Conservation (phyloP, 2,329 filamentous ascomycete species). For the Verticillium zaregamsianum region DNA sequence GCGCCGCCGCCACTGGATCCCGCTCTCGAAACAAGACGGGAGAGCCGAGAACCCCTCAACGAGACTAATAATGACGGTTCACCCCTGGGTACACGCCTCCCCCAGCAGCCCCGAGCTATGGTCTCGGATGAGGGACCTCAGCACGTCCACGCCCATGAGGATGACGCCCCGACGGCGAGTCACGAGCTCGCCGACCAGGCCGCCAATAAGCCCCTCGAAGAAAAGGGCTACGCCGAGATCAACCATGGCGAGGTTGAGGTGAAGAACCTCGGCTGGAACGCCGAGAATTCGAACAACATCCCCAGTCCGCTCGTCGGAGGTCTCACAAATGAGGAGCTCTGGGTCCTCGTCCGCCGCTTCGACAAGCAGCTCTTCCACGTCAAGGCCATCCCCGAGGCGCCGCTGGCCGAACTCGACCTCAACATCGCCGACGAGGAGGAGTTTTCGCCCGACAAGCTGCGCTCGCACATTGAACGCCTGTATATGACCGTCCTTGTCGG, state of each 20-base stretch:
- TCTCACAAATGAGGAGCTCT: slow-evolving; percentile 68
- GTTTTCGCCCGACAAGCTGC: slow-evolving; percentile 79
- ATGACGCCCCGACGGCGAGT: slow-evolving; percentile 27
- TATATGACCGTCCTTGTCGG: slow-evolving; percentile 76
- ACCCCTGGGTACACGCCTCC: background rate
- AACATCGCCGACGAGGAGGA: slow-evolving; percentile 80
- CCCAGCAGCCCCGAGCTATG: background rate
- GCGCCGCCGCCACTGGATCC: background rate
- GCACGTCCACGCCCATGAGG: slow-evolving; percentile 19
- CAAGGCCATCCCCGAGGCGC: slow-evolving; percentile 51
- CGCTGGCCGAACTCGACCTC: slow-evolving; percentile 68
- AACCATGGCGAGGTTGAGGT: slow-evolving; percentile 51
- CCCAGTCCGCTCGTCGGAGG: slow-evolving; percentile 60
- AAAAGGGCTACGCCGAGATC: slow-evolving; percentile 42
- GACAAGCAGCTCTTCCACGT: slow-evolving; percentile 69
- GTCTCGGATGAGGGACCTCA: slow-evolving; percentile 19
- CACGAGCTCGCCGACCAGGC: slow-evolving; percentile 30
- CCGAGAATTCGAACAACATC: slow-evolving; percentile 48
- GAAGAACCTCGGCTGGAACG: slow-evolving; percentile 66
- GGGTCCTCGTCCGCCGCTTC: slow-evolving; percentile 68
- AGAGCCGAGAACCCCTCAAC: background rate
- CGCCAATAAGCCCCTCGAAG: slow-evolving; percentile 21
- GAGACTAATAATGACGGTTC: background rate
- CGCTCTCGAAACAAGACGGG: background rate
- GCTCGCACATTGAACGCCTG: slow-evolving; percentile 71